Evolutionary conservation across 441 rosid genomes (phyloP).

Genomic region (Pelargonium fulgidum): DNA sequence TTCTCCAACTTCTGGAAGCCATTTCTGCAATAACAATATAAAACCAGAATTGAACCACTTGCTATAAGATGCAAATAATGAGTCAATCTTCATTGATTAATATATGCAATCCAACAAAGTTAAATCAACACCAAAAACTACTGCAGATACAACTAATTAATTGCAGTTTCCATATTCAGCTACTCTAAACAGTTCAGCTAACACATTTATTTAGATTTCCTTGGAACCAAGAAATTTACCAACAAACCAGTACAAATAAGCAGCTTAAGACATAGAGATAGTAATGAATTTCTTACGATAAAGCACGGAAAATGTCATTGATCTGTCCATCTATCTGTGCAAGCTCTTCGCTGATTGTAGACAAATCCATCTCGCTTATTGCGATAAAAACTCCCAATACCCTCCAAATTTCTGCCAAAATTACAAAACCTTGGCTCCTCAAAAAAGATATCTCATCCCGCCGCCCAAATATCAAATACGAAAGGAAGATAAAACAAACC

Average conservation of each 20-base stretch:
- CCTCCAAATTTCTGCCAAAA: background rate
- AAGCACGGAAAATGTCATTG: constrained; percentile 70
- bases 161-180: background rate
- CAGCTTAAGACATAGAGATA: constrained; percentile 10
- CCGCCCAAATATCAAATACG: constrained; percentile 7
- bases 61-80: background rate
- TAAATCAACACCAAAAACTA: background rate
- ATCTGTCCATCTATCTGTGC: constrained; percentile 81
- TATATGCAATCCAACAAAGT: background rate
- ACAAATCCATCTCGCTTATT: constrained; percentile 44
- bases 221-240: background rate
- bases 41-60: background rate
- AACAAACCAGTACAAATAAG: background rate
- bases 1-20: constrained; percentile 97
- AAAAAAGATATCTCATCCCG: too few species aligned
- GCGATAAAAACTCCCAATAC: background rate
- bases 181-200: background rate
- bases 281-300: constrained; percentile 49
- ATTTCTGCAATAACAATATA: constrained; percentile 44
- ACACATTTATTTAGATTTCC: background rate
- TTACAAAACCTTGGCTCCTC: background rate
- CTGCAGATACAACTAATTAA: background rate
- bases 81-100: background rate
- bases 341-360: constrained; percentile 68
- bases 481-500: background rate